A percentile compares a stretch with the other conserved stretches of the same genome.
These are phyloP conservation scores for Penicillium hordei DNA, from an alignment of 2,329 filamentous ascomycete genomes.

Conservation along the genomic window DNA sequence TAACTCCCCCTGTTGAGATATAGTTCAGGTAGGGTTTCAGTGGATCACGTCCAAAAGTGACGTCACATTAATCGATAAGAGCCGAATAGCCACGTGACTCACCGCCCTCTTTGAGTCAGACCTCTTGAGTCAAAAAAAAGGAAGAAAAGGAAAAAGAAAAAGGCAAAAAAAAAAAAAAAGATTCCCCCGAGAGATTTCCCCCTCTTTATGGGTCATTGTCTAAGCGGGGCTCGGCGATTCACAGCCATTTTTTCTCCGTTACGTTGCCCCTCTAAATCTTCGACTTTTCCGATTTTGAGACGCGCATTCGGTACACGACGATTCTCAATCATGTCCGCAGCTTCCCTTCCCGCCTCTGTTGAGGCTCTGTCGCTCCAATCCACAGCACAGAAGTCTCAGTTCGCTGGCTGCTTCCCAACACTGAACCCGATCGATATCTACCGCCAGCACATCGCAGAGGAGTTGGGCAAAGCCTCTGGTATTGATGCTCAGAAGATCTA, in stretches of 20 bases:
- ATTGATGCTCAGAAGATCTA: conserved; percentile 44
- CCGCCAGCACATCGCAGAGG: conserved; percentile 47
- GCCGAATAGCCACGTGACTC: conserved; percentile 12
- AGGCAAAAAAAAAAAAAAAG: conserved; percentile 20
- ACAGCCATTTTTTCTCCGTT: conserved; percentile 30
- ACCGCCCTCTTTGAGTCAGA: conserved; percentile 37
- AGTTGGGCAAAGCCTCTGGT: conserved; percentile 38
- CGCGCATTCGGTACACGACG: conserved; percentile 17
- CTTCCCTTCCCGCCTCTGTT: conserved; percentile 37
- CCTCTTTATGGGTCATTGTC: conserved; percentile 41
- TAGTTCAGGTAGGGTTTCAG: conserved; percentile 64
- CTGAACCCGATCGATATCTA: conserved; percentile 51
- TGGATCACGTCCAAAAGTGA: conserved; percentile 64
- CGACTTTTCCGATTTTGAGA: conserved; percentile 12
- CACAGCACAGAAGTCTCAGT: conserved; percentile 40
- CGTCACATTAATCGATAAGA: neutral
- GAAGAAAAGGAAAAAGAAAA: conserved; percentile 15
- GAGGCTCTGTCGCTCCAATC: conserved; percentile 44
- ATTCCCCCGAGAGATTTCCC: conserved; percentile 24
- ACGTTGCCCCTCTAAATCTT: conserved; percentile 12
- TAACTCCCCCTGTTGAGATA: conserved; percentile 32
- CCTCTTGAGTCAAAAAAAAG: neutral
- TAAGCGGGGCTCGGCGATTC: conserved; percentile 43
- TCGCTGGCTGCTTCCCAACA: conserved; percentile 44
- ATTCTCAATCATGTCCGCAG: conserved; percentile 32